Evolutionary conservation across 1,284 basidiomycete genomes (phyloP), one percentile per base, ranked within the genome.

Genomic region (Marasmius sp.): DNA sequence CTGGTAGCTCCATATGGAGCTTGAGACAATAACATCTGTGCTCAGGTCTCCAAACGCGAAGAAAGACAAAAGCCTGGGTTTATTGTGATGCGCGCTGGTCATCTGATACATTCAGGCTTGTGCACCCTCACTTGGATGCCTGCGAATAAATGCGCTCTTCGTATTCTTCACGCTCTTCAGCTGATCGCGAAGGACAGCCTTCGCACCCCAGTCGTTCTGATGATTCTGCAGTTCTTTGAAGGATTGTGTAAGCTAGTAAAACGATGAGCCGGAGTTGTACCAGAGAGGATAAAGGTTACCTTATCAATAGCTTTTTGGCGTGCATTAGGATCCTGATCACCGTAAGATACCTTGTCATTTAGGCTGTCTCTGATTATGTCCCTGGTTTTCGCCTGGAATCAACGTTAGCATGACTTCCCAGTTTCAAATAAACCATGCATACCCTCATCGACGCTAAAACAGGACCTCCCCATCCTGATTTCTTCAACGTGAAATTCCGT

Each of bases 131-230:
- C 39, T 37, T 37, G 34, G 33, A n/a, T 47, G 22, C 20, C 14
- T 12, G n/a, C 33, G 41, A 27, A 34, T 58, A 34, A 18, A 34
- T 49, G 12, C 12, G 14, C 27, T 27, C 27, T 5, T 27, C 5
- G 39, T 47, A n/a, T 61, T 56, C 27, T 34, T 57, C 39, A 61
- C 47, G 27, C 55, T 61, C 16, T 61, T 61, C 4, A 61, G 39
- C 41, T 61, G 60, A 16, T 61, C 60, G 20, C 60, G 10, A 12
- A 61, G 49, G 2, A 61, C 27, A 18, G 34, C 18, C 16, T 53
- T 41, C 6, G 60, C 56, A 3, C 60, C 56, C 60, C 60, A 61
- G 22, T 51, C 22, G 20, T 39, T 50, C 49, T 61, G 18, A 34
- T 61, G 60, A 1, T 43, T n/a, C 7, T 47, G 22, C 37, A 57